A percentile compares a stretch with the other conserved stretches of the same genome.
phyloP scores from a whole-genome alignment of 441 rosid genomes.

The Dalechampia spathulata region DNA sequence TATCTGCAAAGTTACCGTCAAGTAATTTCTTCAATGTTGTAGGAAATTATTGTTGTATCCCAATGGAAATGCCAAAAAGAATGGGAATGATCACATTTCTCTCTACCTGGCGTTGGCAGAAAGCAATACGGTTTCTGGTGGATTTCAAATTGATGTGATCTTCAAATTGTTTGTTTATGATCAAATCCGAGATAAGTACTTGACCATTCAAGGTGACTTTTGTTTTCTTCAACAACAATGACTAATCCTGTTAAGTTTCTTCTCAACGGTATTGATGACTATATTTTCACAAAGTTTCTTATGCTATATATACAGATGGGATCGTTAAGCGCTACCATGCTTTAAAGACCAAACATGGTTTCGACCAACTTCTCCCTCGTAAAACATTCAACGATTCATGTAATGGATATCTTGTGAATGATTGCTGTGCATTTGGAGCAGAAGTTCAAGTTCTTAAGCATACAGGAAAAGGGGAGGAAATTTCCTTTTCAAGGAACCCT shows the following conservation, averaged over 20 bases:
- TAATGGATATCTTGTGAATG: neutral
- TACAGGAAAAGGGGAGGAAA: neutral
- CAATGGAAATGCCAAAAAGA: slow-evolving; percentile 10
- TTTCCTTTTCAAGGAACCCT: neutral
- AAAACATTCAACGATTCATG: too few species aligned
- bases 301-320: neutral
- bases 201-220: neutral
- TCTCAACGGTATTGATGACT: too few species aligned
- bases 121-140: neutral
- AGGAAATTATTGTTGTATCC: slow-evolving; percentile 38
- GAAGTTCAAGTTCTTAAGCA: neutral
- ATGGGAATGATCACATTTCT: slow-evolving; percentile 13
- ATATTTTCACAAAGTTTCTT: too few species aligned
- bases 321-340: neutral
- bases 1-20: too few species aligned
- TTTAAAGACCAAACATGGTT: too few species aligned
- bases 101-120: slow-evolving; percentile 14
- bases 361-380: too few species aligned
- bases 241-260: too few species aligned
- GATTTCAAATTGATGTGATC: neutral
- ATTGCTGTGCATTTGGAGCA: slow-evolving; percentile 7
- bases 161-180: slow-evolving; percentile 19
- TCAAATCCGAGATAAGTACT: neutral
- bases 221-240: too few species aligned
- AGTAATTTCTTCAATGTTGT: neutral